Evolutionary conservation across 306 rosid genomes (phyloP).

Genomic region (Corylus heterophylla): DNA sequence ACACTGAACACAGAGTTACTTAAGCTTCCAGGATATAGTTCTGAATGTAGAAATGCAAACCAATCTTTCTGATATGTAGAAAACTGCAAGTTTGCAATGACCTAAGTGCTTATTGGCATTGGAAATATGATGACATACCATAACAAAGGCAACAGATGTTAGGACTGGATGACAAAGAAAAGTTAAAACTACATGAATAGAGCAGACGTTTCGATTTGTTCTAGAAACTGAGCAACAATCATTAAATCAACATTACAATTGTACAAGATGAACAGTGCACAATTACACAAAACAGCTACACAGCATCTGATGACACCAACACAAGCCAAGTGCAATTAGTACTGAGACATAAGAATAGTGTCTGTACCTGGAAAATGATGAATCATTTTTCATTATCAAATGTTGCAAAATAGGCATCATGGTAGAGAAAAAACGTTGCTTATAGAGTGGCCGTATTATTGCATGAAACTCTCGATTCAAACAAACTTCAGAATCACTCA

Average conservation of each 20-base stretch:
- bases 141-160: background rate
- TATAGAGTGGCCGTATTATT: slow-evolving; percentile 75
- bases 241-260: background rate
- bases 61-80: background rate
- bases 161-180: background rate
- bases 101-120: background rate
- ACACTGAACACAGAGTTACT: background rate
- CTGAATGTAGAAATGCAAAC: background rate
- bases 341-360: slow-evolving; percentile 13
- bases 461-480: slow-evolving; percentile 73
- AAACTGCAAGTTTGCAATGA: slow-evolving; percentile 2
- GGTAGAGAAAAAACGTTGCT: slow-evolving; percentile 88
- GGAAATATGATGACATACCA: background rate
- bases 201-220: background rate
- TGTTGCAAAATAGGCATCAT: slow-evolving; percentile 76
- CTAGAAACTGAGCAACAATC: background rate
- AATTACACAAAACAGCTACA: background rate
- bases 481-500: slow-evolving; percentile 91
- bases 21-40: background rate
- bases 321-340: slow-evolving; percentile 10
- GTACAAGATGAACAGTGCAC: background rate
- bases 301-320: background rate
- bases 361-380: slow-evolving; percentile 68
- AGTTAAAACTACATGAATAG: background rate
- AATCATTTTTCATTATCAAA: slow-evolving; percentile 52